phyloP scores from a whole-genome alignment of 768 basidiomycete species.

The Neoboletus magnificus region DNA sequence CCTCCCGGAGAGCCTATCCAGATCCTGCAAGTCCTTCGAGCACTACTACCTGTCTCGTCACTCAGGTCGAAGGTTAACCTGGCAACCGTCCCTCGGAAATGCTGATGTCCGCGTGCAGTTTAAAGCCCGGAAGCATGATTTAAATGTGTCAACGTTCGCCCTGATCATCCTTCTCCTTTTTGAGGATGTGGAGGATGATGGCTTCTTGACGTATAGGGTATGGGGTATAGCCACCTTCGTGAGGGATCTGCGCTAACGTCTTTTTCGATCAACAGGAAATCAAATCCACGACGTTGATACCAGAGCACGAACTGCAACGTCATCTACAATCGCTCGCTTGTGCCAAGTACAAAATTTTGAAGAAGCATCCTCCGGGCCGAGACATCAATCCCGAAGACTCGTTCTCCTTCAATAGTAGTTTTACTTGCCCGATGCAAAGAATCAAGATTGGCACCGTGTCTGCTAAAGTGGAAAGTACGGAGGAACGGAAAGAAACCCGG shows the following conservation, averaged over 20 bases:
- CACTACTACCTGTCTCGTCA: constrained; percentile 87
- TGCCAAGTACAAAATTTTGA: constrained; percentile 88
- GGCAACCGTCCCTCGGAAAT: constrained; percentile 87
- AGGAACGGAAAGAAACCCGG: constrained; percentile 88
- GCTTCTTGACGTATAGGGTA: constrained; percentile 76
- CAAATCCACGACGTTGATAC: constrained; percentile 67
- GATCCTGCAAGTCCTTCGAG: constrained; percentile 75
- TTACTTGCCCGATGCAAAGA: constrained; percentile 77
- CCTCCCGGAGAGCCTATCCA: constrained; percentile 61
- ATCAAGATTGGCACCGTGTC: constrained; percentile 93
- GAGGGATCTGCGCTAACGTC: not conserved
- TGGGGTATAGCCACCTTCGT: constrained; percentile 18
- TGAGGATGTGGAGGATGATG: constrained; percentile 63
- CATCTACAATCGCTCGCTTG: constrained; percentile 95
- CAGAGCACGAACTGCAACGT: constrained; percentile 78
- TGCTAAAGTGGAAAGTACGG: constrained; percentile 78
- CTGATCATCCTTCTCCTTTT: constrained; percentile 87
- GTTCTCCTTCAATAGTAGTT: constrained; percentile 87
- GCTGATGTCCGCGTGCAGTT: constrained; percentile 86
- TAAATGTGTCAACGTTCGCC: constrained; percentile 90
- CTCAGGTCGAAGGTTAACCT: constrained; percentile 85
- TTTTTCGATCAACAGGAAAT: constrained; percentile 65
- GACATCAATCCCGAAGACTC: constrained; percentile 74
- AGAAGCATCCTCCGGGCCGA: constrained; percentile 85
- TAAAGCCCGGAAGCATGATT: constrained; percentile 75